Evolutionary conservation across 2,329 filamentous ascomycete genomes (phyloP), one percentile per base, ranked within the genome.

Genomic region (Alternaria arborescens): DNA sequence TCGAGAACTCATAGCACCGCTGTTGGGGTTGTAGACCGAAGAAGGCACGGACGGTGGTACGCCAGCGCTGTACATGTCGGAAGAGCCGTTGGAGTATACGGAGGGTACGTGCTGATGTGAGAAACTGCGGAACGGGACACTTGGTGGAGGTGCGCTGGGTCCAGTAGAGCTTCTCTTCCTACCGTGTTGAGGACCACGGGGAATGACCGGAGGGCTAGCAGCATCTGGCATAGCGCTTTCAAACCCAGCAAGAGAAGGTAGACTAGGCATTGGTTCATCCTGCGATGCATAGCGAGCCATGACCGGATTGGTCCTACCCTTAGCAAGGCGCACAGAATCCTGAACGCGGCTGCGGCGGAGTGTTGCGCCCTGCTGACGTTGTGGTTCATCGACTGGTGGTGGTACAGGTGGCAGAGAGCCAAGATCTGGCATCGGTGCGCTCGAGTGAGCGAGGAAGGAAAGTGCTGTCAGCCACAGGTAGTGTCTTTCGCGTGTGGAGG

Each of bases 391-490:
- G 3, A 78, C 65, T 10, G 71, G 71, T 24, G 74, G 72, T 32
- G 85, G 86, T 20, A 68, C 78, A 14, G 86, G 66, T 44, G 70
- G 70, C 62, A 72, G 66, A 5, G 70, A 61, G 4, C 89, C 82
- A 16, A 93, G 87, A 53, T 95, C 92, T 2, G 92, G 91, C 5
- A 94, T 85, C 1, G 90, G 89, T 71, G 94, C 90, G 16, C 90
- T 88, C 1, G 94, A 97, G 76, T 97, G 93, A 12, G 94, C 94
- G 32, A 99, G 84, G 86, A 98, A 99, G 0, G 94, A 97, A 20
- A 99, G 83, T 1, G 95, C 93, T 20, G 93, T 97, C 59, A 99
- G 83, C 95, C 95, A 99, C 50, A 97, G 82, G 73, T 96, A 97
- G 78, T 99, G 95, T 16, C 95, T 89, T 67, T 98, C 95, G 34